These are phyloP conservation scores for Nematocida major DNA, from an alignment of 371 early-diverging fungal species.

Conservation along the genomic window DNA sequence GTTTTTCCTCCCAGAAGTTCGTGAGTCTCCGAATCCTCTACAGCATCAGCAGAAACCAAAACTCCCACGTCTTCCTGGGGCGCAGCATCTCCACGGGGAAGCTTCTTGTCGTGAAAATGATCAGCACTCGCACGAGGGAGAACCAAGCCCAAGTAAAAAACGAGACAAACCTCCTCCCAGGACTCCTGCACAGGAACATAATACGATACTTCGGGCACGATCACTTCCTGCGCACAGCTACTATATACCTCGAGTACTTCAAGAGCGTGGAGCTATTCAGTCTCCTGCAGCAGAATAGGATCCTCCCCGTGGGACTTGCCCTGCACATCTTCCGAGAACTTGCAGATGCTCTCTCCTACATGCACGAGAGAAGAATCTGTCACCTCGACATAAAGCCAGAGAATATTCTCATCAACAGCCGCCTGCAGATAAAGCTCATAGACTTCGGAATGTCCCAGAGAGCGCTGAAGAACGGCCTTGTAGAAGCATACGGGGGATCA, in stretches of 20 bases:
- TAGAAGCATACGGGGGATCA: constrained; percentile 64
- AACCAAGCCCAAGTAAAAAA: background rate
- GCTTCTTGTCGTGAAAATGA: constrained; percentile 1
- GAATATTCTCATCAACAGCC: constrained; percentile 76
- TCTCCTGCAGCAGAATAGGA: background rate
- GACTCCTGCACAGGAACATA: background rate
- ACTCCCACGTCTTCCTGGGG: constrained; percentile 22
- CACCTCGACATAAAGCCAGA: constrained; percentile 95
- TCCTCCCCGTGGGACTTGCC: background rate
- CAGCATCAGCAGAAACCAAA: background rate
- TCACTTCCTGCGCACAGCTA: background rate
- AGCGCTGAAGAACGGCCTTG: constrained; percentile 30
- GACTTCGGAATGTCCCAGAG: constrained; percentile 64
- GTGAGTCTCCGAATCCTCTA: background rate
- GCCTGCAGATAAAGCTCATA: constrained; percentile 59
- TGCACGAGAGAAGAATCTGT: constrained; percentile 83
- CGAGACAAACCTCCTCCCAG: constrained; percentile 3
- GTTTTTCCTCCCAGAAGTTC: background rate
- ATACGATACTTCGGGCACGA: constrained; percentile 10
- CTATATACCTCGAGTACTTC: constrained; percentile 42
- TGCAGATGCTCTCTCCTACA: constrained; percentile 75
- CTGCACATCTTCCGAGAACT: constrained; percentile 71
- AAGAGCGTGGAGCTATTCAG: constrained; percentile 15
- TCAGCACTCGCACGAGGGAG: background rate
- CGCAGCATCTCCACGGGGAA: background rate